Evolutionary conservation across 306 rosid genomes (phyloP), one percentile per base, ranked within the genome.

Genomic region (Rosa multiflora): DNA sequence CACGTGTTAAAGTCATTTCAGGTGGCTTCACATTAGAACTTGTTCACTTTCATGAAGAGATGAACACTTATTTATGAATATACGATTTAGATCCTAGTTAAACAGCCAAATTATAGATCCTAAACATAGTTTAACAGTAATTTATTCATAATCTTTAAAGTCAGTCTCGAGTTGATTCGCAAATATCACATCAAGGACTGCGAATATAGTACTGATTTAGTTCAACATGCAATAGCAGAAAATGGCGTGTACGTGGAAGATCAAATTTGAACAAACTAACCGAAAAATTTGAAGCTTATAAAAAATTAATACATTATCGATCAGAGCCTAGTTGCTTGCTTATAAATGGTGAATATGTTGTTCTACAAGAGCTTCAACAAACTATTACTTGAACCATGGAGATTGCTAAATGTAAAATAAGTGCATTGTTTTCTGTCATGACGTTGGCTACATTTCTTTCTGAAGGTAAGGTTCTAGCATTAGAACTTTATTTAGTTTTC

Each of bases 401-500:
- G 69, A 14, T 0, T 8, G 4, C 53, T 2, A 58, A 8, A 4
- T 23, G 78, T 58, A 58, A 7, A 42, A 40, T 42, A 58, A 40
- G 42, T 20, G 4, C 68, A 58, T 6, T 74, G 17, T 42, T 42
- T 8, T 74, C 53, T 74, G 42, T 58, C 53, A 39, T 42, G 78
- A 39, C 49, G 23, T 42, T 73, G 67, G 39, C 67, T 21, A 14
- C 48, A 68, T 56, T 76, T 75, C 59, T 56, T 75, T 20, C n/a
- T 39, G 76, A 75, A 77, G 62, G 64, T 66, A 48, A 48, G 52
- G 4, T 48, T 48, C 52, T 48, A 48, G 15, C 52, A 2, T 48
- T 3, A 48, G 58, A 67, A 70, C 8, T 12, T 17, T 15, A 39
- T 42, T 44, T 2, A 11, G 15, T 11, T 48, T 48, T 48, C 14